A percentile compares a stretch with the other conserved stretches of the same genome.
Conservation (phyloP, 2,329 filamentous ascomycete species). For the Bipolaris zeicola region DNA sequence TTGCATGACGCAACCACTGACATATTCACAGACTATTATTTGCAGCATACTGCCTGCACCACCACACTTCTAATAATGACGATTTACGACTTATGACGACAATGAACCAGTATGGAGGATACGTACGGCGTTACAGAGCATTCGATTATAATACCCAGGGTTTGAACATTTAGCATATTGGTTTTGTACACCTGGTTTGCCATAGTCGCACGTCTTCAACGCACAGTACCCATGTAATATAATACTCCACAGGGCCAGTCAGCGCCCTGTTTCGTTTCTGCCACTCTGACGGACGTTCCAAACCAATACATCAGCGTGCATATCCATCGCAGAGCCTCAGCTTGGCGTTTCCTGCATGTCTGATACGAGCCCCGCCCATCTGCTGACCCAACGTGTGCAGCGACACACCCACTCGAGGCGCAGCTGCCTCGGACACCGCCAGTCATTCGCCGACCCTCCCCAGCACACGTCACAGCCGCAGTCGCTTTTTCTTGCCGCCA, state of each 20-base stretch:
- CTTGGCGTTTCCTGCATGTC: conserved; percentile 13
- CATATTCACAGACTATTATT: conserved; percentile 4
- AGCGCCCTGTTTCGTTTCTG: conserved; percentile 8
- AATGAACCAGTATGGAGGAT: conserved; percentile 7
- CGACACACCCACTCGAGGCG: conserved; percentile 11
- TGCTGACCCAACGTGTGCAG: conserved; percentile 18
- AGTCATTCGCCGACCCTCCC: conserved; percentile 4
- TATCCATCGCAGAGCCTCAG: conserved; percentile 23
- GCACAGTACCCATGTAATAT: conserved; percentile 20
- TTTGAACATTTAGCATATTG: conserved; percentile 11
- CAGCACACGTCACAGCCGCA: conserved; percentile 4
- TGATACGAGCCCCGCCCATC: conserved; percentile 20
- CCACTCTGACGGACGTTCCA: conserved; percentile 1
- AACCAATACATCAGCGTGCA: conserved; percentile 8
- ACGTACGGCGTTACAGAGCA: conserved; percentile 11
- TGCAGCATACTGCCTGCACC: conserved; percentile 3
- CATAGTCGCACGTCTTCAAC: conserved; percentile 14
- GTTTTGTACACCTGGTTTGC: conserved; percentile 4
- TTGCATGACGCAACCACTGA: background rate
- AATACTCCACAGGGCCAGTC: conserved; percentile 6
- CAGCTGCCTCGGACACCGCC: conserved; percentile 10
- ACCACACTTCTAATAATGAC: conserved; percentile 8
- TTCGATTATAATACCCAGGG: conserved; percentile 18
- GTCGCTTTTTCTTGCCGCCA: conserved; percentile 2
- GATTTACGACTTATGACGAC: conserved; percentile 10